phyloP scores from a whole-genome alignment of 2,329 filamentous ascomycete genomes.

The Claviceps purpurea region DNA sequence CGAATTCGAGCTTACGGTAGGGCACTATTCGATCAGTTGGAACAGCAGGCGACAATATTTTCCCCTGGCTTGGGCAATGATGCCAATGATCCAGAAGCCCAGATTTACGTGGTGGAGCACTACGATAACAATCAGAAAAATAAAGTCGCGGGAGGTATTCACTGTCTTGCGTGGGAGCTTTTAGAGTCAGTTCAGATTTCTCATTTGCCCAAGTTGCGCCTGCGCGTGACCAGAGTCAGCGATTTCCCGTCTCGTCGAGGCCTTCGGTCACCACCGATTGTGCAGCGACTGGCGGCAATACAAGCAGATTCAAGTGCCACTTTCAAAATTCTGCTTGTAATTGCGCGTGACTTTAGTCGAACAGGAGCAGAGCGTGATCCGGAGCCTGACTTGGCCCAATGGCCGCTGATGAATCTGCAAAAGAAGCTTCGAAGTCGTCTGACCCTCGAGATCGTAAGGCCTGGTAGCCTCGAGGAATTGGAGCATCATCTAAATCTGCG shows the following conservation, averaged over 20 bases:
- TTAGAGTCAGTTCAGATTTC: constrained; percentile 11
- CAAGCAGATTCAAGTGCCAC: constrained; percentile 9
- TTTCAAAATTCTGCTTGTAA: constrained; percentile 15
- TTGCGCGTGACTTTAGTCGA: constrained; percentile 15
- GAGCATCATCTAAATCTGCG: constrained; percentile 11
- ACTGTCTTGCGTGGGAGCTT: constrained; percentile 17
- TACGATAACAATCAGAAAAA: constrained; percentile 8
- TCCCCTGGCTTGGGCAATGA: neutral
- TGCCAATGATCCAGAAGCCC: constrained; percentile 7
- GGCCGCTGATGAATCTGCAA: constrained; percentile 16
- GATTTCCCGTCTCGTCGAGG: constrained; percentile 9
- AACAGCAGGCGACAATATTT: constrained; percentile 7
- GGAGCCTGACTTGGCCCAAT: constrained; percentile 17
- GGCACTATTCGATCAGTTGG: constrained; percentile 11
- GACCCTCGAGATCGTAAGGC: constrained; percentile 14
- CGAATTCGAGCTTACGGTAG: constrained; percentile 12
- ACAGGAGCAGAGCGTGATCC: constrained; percentile 14
- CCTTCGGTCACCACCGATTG: constrained; percentile 1
- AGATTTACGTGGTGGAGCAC: constrained; percentile 15
- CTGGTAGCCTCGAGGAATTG: constrained; percentile 14
- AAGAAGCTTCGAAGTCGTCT: constrained; percentile 14
- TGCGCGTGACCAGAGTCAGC: constrained; percentile 14
- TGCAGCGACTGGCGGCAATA: constrained; percentile 9
- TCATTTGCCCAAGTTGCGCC: constrained; percentile 9
- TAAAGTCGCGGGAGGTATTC: constrained; percentile 8